A percentile compares a stretch with the other conserved stretches of the same genome.
phyloP scores from a whole-genome alignment of 2,329 filamentous ascomycete genomes.

The Plenodomus biglobosus region DNA sequence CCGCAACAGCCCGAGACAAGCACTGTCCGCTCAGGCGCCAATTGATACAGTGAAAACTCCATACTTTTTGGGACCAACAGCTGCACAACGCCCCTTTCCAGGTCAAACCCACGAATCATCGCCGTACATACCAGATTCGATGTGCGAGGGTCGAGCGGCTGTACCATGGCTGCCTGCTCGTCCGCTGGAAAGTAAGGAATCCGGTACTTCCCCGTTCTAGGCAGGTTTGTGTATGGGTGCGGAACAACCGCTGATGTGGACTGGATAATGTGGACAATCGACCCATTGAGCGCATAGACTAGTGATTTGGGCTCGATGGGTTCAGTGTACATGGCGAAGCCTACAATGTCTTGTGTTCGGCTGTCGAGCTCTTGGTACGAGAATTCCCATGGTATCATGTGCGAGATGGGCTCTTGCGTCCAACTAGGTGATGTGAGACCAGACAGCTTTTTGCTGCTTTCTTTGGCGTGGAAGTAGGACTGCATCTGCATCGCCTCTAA shows the following conservation, averaged over 20 bases:
- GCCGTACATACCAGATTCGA: conserved; percentile 65
- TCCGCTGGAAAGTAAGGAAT: conserved; percentile 63
- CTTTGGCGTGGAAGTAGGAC: conserved; percentile 69
- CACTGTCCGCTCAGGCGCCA: conserved; percentile 34
- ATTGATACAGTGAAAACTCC: conserved; percentile 19
- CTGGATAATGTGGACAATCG: conserved; percentile 67
- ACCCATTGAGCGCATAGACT: conserved; percentile 67
- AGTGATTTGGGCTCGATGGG: conserved; percentile 62
- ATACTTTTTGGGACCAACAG: conserved; percentile 63
- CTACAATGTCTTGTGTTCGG: conserved; percentile 57
- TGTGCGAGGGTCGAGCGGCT: conserved; percentile 59
- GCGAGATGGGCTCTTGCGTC: conserved; percentile 59
- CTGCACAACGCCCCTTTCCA: conserved; percentile 57
- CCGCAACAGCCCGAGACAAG: conserved; percentile 39
- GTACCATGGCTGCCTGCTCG: conserved; percentile 48
- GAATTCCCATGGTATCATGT: conserved; percentile 62
- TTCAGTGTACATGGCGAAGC: conserved; percentile 68
- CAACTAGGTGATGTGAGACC: conserved; percentile 47
- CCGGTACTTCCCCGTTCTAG: conserved; percentile 52
- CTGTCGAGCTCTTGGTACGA: conserved; percentile 55
- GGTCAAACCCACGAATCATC: conserved; percentile 70
- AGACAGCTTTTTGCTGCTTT: conserved; percentile 9
- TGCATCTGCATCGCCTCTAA: conserved; percentile 74
- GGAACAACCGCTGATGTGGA: conserved; percentile 53
- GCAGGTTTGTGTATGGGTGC: conserved; percentile 29